A percentile compares a stretch with the other conserved stretches of the same genome.
phyloP scores from a whole-genome alignment of 768 basidiomycete genomes.

The Termitomyces bulborhizus region DNA sequence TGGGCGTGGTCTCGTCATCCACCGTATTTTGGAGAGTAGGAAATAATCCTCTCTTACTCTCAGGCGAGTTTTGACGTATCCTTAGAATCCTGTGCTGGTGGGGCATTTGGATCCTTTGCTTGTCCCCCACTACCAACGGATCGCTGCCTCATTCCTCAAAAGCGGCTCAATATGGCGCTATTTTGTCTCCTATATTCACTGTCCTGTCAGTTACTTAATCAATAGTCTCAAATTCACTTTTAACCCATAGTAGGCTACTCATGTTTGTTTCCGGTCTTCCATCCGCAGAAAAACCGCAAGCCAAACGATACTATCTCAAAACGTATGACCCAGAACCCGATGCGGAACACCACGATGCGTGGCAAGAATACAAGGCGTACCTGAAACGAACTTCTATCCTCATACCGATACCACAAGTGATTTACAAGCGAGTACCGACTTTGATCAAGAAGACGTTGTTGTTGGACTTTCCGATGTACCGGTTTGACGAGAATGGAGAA shows the following conservation, averaged over 20 bases:
- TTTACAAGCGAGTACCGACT: constrained; percentile 30
- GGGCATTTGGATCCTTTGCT: constrained; percentile 56
- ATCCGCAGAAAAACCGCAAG: constrained; percentile 61
- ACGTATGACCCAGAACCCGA: constrained; percentile 29
- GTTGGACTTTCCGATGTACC: constrained; percentile 58
- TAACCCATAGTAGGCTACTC: constrained; percentile 23
- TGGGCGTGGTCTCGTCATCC: constrained; percentile 2
- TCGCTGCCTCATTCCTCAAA: constrained; percentile 32
- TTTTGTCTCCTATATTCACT: not conserved
- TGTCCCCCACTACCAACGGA: constrained; percentile 52
- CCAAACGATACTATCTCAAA: constrained; percentile 51
- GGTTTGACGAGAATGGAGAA: constrained; percentile 44
- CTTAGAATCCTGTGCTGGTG: constrained; percentile 56
- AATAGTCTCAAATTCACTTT: not conserved
- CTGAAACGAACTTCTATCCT: not conserved
- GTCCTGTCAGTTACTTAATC: not conserved
- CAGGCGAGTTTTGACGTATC: not conserved
- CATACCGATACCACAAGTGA: not conserved
- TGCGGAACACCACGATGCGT: not conserved
- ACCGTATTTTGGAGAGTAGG: constrained; percentile 2
- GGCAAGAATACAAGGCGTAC: not conserved
- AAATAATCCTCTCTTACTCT: not conserved
- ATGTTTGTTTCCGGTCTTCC: constrained; percentile 70
- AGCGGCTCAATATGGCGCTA: constrained; percentile 47
- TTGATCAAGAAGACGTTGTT: constrained; percentile 49